Base-by-base conservation (phyloP, 2,329 filamentous ascomycete species). In the Sporothrix luriei region DNA sequence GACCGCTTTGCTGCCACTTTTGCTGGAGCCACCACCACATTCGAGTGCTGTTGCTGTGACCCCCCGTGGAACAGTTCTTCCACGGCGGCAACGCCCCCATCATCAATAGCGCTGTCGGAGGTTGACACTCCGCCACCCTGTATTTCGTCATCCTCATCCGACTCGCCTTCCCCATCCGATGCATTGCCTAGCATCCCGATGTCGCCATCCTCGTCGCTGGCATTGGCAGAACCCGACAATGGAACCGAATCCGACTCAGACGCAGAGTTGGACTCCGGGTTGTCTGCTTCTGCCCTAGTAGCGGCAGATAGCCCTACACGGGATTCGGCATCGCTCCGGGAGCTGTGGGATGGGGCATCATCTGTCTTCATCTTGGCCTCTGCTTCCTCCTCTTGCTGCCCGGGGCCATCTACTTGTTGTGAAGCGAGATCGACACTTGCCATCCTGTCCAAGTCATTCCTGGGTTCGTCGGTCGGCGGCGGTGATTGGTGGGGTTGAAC, bases 31-130 rank as follows among this genome's bases (percentile, higher is more conserved):
- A n/a, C 38, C 24, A 38, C 26, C 6, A 5, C 21, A 9, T 5
- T 33, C 33, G 16, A 24, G 26, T 4, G 24, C 24, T 38, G 62
- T 61, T 54, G 24, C 24, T 55, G 38, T 9, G 26, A 24, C 21
- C 43, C 64, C 48, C 43, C 46, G 55, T 49, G 54, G 26, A 70
- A 54, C 21, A 64, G 38, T 1, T 65, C 46, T 1, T 16, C 61
- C 26, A 52, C 71, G 70, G 76, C 75, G 4, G 40, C 14, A 43
- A 43, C 40, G 11, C 11, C 14, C 11, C 14, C 40, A 13, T 43
- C 40, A 14, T 13, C 40, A 16, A 43, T 33, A 33, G 33, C 33
- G 33, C 33, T 33, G 33, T 33, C 33, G 33, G 33, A 33, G 9
- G 33, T 2, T 7, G 33, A 33, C 4, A 7, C 33, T 33, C 33